Evolutionary conservation across 345 rosid genomes (phyloP).

Genomic region (Litchi chinensis): DNA sequence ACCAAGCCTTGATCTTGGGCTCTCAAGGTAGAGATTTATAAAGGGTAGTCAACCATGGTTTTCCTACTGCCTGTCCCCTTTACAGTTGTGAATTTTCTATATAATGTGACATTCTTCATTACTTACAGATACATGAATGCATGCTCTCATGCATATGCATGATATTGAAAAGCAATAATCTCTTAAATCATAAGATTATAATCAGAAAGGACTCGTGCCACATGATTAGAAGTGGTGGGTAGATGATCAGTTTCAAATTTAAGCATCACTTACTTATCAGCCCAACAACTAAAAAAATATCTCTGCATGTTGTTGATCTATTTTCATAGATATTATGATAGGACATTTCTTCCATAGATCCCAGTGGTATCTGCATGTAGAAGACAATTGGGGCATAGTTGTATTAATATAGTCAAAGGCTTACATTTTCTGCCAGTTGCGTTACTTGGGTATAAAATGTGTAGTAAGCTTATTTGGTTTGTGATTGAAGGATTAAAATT

Average conservation of each 20-base stretch:
- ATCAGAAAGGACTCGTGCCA: too few species aligned
- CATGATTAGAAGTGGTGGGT: too few species aligned
- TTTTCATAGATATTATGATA: neutral
- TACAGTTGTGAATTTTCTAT: neutral
- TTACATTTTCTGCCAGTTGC: neutral
- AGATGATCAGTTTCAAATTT: too few species aligned
- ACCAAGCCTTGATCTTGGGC: neutral
- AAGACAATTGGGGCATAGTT: neutral
- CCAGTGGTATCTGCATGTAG: neutral
- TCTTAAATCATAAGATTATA: neutral
- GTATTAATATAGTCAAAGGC: neutral
- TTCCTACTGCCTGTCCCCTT: neutral
- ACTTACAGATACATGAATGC: neutral
- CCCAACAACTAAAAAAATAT: too few species aligned
- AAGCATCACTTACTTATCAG: too few species aligned
- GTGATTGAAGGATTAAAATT: constrained; percentile 69
- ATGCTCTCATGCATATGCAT: neutral
- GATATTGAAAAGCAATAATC: neutral
- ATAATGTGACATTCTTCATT: neutral
- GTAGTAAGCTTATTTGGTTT: constrained; percentile 2
- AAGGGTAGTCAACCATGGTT: neutral
- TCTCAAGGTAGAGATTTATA: neutral
- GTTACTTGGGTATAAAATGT: neutral
- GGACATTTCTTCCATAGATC: neutral
- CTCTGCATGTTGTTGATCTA: neutral